Evolutionary conservation across 2,329 filamentous ascomycete species (phyloP).

Genomic region (Epichloe amarillans): DNA sequence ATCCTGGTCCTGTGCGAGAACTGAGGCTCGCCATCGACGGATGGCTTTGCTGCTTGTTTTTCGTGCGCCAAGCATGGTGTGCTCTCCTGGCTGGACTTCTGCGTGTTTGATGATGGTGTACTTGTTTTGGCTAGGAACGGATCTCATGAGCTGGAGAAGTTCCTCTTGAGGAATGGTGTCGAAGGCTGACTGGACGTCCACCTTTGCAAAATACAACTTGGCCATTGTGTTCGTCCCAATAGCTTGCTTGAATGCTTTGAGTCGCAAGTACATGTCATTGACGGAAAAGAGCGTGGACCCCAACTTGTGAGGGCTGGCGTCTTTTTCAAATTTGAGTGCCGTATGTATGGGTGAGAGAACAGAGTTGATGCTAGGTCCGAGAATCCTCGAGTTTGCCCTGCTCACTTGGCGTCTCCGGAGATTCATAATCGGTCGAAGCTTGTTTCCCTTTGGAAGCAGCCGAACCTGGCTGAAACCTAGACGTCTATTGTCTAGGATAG

Average conservation of each 20-base stretch:
- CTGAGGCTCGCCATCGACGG: constrained; percentile 40
- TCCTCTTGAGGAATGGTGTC: constrained; percentile 83
- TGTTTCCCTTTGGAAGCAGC: constrained; percentile 62
- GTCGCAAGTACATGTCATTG: constrained; percentile 60
- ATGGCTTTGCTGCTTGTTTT: constrained; percentile 22
- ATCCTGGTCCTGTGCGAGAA: constrained; percentile 28
- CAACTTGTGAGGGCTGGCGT: constrained; percentile 43
- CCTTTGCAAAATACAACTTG: constrained; percentile 73
- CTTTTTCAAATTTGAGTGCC: constrained; percentile 65
- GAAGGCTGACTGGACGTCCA: constrained; percentile 86
- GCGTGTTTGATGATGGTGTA: constrained; percentile 67
- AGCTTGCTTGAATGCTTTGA: constrained; percentile 53
- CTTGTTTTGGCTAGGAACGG: constrained; percentile 37
- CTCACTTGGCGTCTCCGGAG: constrained; percentile 51
- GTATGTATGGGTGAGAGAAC: constrained; percentile 61
- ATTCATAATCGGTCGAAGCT: constrained; percentile 79
- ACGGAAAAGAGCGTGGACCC: constrained; percentile 73
- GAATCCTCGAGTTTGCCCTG: constrained; percentile 48
- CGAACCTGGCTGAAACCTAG: constrained; percentile 71
- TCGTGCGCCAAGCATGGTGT: constrained; percentile 9
- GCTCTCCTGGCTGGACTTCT: constrained; percentile 45
- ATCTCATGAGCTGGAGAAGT: constrained; percentile 53
- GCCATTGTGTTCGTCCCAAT: constrained; percentile 23
- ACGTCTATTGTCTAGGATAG: constrained; percentile 44
- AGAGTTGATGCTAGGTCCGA: constrained; percentile 29